Evolutionary conservation across 169 alveolate genomes (phyloP).

Genomic region (Cryptosporidium ubiquitum): DNA sequence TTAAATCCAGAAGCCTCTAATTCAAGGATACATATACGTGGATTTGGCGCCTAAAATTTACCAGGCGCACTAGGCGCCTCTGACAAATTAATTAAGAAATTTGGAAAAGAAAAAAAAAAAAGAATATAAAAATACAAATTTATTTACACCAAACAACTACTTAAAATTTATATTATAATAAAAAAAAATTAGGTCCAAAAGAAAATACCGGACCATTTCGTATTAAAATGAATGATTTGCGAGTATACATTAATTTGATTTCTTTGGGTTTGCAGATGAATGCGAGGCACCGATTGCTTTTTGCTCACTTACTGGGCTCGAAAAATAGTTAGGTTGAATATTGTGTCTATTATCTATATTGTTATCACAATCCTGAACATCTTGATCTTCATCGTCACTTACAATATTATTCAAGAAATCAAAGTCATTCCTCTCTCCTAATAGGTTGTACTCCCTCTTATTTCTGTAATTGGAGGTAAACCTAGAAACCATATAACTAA

Average conservation of each 20-base stretch:
- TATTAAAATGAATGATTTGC: background rate
- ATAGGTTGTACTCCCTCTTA: constrained; percentile 26
- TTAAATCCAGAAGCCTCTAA: constrained; percentile 19
- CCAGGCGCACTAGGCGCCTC: background rate
- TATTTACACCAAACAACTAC: no score
- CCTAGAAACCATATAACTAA: background rate
- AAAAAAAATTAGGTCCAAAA: background rate
- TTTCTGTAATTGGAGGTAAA: background rate
- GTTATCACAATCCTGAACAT: background rate
- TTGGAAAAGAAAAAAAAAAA: background rate
- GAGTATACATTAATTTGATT: background rate
- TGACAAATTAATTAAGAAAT: background rate
- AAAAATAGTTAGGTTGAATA: background rate
- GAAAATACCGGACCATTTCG: background rate
- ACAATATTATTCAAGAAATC: constrained; percentile 32
- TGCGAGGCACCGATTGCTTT: background rate
- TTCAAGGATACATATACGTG: constrained; percentile 18
- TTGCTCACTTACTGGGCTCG: background rate
- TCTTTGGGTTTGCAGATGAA: background rate
- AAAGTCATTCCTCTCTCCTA: constrained; percentile 53
- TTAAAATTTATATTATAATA: no score
- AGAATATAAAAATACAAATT: no score
- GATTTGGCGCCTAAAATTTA: background rate
- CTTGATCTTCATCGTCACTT: constrained; percentile 57
- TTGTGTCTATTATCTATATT: background rate